Evolutionary conservation across 148 eudicot genomes (phyloP).

Genomic region (Spergularia marina): DNA sequence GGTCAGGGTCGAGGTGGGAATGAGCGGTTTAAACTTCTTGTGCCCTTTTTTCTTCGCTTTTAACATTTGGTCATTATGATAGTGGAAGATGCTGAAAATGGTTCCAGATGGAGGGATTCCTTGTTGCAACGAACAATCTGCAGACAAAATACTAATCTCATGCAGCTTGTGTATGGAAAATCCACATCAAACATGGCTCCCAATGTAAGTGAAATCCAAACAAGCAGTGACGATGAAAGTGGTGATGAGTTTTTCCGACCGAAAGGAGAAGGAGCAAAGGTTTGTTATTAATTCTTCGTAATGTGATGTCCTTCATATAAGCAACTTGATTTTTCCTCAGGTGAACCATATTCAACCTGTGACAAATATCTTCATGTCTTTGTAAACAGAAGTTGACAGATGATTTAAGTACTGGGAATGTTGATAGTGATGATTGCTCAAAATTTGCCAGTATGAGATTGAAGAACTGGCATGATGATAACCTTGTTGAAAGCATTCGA

Average conservation of each 20-base stretch:
- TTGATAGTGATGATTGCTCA: conserved; percentile 68
- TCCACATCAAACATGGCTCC: conserved; percentile 27
- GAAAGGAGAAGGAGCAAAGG: conserved; percentile 88
- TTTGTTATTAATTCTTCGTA: conserved; percentile 28
- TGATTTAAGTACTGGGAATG: conserved; percentile 33
- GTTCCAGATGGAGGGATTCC: conserved; percentile 82
- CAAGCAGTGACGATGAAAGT: conserved; percentile 59
- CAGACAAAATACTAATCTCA: conserved; percentile 60
- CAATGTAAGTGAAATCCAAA: conserved; percentile 28
- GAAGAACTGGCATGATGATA: conserved; percentile 58
- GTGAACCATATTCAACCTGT: background rate
- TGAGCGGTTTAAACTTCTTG: background rate
- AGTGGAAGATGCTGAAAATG: conserved; percentile 63
- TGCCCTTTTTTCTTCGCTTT: background rate
- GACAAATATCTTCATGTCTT: background rate
- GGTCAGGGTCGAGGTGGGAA: background rate
- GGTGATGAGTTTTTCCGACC: conserved; percentile 80
- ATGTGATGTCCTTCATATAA: background rate
- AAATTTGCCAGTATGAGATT: conserved; percentile 37
- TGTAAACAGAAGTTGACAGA: conserved; percentile 27
- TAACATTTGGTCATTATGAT: conserved; percentile 19
- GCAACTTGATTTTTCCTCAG: background rate
- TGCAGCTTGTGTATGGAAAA: conserved; percentile 83
- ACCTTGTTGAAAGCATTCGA: conserved; percentile 51
- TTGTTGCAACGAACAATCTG: conserved; percentile 51